Base-by-base conservation (phyloP, 163 green algal species). In the Chloromonas sp. region DNA sequence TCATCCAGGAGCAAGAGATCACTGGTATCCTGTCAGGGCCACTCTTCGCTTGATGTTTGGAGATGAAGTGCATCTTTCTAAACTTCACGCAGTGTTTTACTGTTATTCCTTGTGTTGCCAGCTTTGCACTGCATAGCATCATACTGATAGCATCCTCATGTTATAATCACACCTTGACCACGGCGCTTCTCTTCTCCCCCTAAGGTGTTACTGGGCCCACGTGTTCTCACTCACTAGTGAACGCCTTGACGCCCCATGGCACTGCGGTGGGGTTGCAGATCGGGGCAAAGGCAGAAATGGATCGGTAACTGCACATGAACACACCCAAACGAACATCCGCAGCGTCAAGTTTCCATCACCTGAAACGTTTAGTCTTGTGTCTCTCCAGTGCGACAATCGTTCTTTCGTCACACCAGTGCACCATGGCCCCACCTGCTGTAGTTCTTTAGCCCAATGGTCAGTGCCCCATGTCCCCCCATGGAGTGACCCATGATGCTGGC, bases 391-490 rank as follows among this genome's bases (percentile, higher is more conserved):
- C 36, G 36, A 36, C 36, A 36, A 36, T 36, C 36, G 36, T 36
- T 36, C 36, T 36, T 36, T 36, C 36, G 36, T 36, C 36, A 36
- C 36, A 36, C 36, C 36, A 36, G 36, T 36, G 36, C 36, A 36
- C 36, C 36, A 36, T 36, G 36, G 36, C 66, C 66, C 11, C 66
- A 76, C 66, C 11, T 76, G 5, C 11, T 11, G 11, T 8, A 92
- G 89, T 99, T 98, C 78, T 93, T 96, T 60, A 99, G 90, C 15
- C 90, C 94, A 57, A 99, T 92, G 3, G 90, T 96, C 5, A 99
- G 89, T 1, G 97, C 97, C 1, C 97, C 94, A 76, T 97, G 95
- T 1, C 91, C 92, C 3, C 96, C 96, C 97, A 99, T 99, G 74
- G 89, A 96, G 91, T 99, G 97, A 0, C 97, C 97, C 84, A 93